Evolutionary conservation across 2,329 filamentous ascomycete genomes (phyloP).

Genomic region (Metarhizium robertsii): DNA sequence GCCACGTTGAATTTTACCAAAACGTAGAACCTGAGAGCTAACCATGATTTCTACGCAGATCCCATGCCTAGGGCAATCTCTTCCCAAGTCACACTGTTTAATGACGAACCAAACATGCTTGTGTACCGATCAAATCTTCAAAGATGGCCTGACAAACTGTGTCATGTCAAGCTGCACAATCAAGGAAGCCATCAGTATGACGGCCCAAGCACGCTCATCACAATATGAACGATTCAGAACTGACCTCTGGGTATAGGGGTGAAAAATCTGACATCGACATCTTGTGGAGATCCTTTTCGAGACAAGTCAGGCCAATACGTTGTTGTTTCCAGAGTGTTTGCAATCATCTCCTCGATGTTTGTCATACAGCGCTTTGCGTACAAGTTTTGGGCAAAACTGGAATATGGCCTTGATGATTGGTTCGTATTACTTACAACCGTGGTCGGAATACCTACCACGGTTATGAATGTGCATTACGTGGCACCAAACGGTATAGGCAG

Average conservation of each 20-base stretch:
- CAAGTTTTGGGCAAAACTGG: constrained; percentile 23
- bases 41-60: neutral
- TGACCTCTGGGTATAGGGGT: constrained; percentile 10
- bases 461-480: constrained; percentile 21
- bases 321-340: constrained; percentile 23
- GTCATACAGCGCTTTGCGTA: constrained; percentile 31
- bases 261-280: constrained; percentile 15
- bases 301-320: constrained; percentile 24
- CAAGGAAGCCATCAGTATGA: neutral
- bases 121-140: neutral
- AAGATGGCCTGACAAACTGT: neutral
- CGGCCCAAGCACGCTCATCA: neutral
- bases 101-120: neutral
- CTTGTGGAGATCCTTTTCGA: constrained; percentile 14
- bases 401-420: constrained; percentile 29
- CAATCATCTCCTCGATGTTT: constrained; percentile 27
- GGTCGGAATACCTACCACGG: constrained; percentile 18
- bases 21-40: neutral
- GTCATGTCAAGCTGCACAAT: neutral
- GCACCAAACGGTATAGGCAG: constrained; percentile 34
- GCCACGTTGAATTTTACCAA: neutral
- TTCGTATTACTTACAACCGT: constrained; percentile 20
- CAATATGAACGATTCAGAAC: neutral
- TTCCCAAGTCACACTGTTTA: neutral
- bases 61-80: neutral